Conservation (phyloP, 148 eudicot species). For the Tetragonia tetragonoides region DNA sequence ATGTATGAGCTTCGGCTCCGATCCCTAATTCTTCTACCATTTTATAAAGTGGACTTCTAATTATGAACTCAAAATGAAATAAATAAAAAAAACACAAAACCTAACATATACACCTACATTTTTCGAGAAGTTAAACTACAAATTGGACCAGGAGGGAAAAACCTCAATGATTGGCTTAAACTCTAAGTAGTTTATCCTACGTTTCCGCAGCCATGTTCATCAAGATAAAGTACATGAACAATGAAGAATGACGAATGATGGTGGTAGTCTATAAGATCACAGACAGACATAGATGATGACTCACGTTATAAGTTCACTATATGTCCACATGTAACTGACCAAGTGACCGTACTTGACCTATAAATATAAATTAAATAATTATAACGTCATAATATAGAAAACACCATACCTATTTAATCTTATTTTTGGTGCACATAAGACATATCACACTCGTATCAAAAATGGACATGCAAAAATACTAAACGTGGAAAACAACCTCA, state of each 20-base stretch:
- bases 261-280: not conserved
- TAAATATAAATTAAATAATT: not conserved
- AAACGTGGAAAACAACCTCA: slow-evolving; percentile 11
- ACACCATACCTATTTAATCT: not conserved
- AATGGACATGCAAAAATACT: slow-evolving; percentile 2
- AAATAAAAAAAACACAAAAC: no score
- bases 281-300: not conserved
- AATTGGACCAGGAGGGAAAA: no score
- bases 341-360: not conserved
- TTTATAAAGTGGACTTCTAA: no score
- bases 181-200: not conserved
- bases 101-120: no score
- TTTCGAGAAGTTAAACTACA: no score
- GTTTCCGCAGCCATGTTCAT: not conserved
- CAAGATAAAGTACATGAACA: not conserved
- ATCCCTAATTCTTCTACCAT: no score
- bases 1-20: no score
- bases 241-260: not conserved
- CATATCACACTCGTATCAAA: slow-evolving; percentile 9
- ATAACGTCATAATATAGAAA: not conserved
- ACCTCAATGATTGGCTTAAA: no score
- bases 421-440: not conserved
- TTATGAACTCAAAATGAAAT: no score
- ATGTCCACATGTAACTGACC: not conserved
- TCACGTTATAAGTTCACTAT: not conserved